Evolutionary conservation across 179 eudicot genomes (phyloP), one percentile per base, ranked within the genome.

Genomic region (Actinidia chinensis): DNA sequence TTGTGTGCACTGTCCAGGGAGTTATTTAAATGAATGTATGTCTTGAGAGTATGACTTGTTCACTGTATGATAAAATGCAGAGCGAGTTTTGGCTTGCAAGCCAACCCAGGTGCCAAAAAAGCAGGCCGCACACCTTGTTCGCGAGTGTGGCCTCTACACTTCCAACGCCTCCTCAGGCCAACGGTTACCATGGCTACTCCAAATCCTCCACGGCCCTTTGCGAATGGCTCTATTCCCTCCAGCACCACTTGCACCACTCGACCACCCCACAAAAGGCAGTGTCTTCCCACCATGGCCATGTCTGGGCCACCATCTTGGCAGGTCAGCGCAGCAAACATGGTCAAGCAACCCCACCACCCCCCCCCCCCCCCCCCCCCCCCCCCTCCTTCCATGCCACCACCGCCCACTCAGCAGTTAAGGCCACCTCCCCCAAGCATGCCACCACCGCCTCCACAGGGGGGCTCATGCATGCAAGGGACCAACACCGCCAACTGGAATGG

Each of bases 91-190:
- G 81, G 99, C 99, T 59, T n/a, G 86, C 97, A 43, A 95, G 91
- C n/a, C 84, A 95, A 92, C 68, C 94, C 99, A 46, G 80, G 77
- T 47, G 78, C 87, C 65, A 94, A 76, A 93, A 88, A 81, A 87
- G 86, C 80, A 84, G 98, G 82, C 98, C 98, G 6, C 98, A 93
- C 84, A 95, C 99, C 12, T 69, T 93, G 85, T 93, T 95, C 82
- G 99, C 98, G 22, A 92, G 95, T 78, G 99, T 94, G 43, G 97
- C 99, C 48, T 97, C 95, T 18, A 79, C 87, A 10, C 89, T 89
- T 69, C 80, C 86, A 6, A 65, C 74, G 43, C 86, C 23, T 50
- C 74, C 83, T 67, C 97, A 85, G 68, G 87, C 90, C 71, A 93
- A 93, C 64, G 97, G 97, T n/a, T 8, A 75, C 83, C 8, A 75